Evolutionary conservation across 495 filamentous ascomycete species (phyloP), one percentile per base, ranked within the genome.

Genomic region (Penicillium diatomitis): DNA sequence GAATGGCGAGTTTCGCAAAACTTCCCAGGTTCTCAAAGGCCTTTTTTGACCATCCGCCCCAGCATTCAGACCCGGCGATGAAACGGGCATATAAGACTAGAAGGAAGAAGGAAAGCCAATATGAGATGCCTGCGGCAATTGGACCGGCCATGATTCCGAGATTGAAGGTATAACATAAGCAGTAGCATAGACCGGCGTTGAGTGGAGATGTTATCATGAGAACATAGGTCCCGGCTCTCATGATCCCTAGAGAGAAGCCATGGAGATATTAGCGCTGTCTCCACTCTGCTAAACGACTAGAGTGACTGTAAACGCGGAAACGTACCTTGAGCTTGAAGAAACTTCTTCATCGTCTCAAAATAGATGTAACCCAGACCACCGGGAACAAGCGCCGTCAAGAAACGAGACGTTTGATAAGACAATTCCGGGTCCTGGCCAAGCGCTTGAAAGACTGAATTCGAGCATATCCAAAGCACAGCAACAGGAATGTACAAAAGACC

Each of bases 331-430:
- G 90, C 90, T 63, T 95, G 90, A 9, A 96, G 69, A 57, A 83
- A 96, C 65, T 96, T 96, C 67, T 96, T 96, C 79, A 88, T 83
- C 8, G 80, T 70, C 64, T 96, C 90, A 56, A 96, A 96, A 63
- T 88, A 95, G 39, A 95, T 82, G 63, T 96, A 95, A 2, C 89
- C 90, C 41, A 96, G 56, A 0, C 90, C 90, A 4, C 90, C 89
- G 0, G 90, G 90, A 11, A 90, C 86, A 30, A 96, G 72, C 47
- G 78, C 84, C 8, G 75, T 83, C 6, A 96, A 69, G 57, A 95
- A 95, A 34, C 73, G 75, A 5, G 86, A 83, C 43, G 84, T 87
- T 42, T 90, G 79, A 32, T 78, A 72, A 27, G 85, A 88, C 20
- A 96, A 81, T 56, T 83, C 79, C 39, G 86, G 79, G 49, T 88